Evolutionary conservation across 129 eudicot species (phyloP).

Genomic region (Erigeron canadensis): DNA sequence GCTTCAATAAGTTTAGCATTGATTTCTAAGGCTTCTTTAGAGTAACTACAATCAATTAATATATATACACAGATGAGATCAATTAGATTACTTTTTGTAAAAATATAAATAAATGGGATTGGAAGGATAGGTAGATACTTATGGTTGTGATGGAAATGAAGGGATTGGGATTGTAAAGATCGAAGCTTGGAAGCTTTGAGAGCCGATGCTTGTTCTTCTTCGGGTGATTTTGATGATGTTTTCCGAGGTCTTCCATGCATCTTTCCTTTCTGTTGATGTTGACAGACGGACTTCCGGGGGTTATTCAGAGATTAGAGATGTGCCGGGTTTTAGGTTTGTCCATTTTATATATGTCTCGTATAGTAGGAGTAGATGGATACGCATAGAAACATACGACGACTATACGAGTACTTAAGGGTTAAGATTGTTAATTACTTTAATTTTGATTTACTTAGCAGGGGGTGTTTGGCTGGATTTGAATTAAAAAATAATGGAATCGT

Average conservation of each 20-base stretch:
- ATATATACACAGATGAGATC: conserved; percentile 12
- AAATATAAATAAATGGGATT: conserved; percentile 8
- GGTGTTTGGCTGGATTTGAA: no score
- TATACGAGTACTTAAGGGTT: no score
- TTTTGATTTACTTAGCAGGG: no score
- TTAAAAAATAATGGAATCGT: no score
- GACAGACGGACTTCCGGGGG: no score
- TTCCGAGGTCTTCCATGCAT: conserved; percentile 86
- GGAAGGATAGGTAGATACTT: conserved; percentile 28
- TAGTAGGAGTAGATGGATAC: no score
- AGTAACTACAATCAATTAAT: conserved; percentile 46
- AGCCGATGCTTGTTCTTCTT: conserved; percentile 49
- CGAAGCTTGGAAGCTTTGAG: conserved; percentile 57
- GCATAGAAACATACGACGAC: no score
- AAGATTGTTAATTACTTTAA: no score
- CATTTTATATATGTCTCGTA: no score
- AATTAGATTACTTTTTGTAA: neutral
- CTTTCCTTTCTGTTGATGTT: no score
- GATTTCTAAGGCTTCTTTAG: conserved; percentile 72
- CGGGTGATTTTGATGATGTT: conserved; percentile 27
- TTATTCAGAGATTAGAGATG: no score
- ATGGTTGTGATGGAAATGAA: conserved; percentile 59
- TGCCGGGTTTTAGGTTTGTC: no score
- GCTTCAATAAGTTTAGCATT: conserved; percentile 64
- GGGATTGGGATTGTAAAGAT: conserved; percentile 66